Percentiles rank a stretch among this genome's conserved stretches.
phyloP scores from a whole-genome alignment of 164 flowering plant genomes.

The Warburgia ugandensis region DNA sequence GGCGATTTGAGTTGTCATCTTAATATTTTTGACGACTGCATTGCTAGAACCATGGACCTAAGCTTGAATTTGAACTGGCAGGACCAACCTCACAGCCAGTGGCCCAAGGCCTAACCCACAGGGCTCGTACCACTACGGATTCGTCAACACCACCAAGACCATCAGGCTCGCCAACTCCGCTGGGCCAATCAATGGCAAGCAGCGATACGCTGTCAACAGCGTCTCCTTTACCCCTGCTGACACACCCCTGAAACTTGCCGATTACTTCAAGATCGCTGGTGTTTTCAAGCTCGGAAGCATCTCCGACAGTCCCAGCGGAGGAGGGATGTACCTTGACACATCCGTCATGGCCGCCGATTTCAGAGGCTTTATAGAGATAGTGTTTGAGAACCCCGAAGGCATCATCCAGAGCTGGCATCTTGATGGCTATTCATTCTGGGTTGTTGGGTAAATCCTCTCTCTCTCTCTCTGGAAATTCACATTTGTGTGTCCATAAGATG shows the following conservation, averaged over 20 bases:
- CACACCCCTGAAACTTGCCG: slow-evolving; percentile 85
- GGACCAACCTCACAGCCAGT: slow-evolving; percentile 78
- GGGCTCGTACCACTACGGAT: slow-evolving; percentile 88
- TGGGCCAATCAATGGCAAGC: slow-evolving; percentile 41
- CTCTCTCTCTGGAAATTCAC: too few species aligned
- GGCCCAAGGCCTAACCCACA: slow-evolving; percentile 95
- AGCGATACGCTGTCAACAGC: slow-evolving; percentile 68
- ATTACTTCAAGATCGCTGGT: slow-evolving; percentile 60
- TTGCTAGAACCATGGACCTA: too few species aligned
- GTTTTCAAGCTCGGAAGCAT: slow-evolving; percentile 72
- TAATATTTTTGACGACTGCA: too few species aligned
- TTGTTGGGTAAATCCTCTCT: slow-evolving; percentile 55
- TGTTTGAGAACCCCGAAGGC: slow-evolving; percentile 64
- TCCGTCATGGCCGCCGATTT: slow-evolving; percentile 74
- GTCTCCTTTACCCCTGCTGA: slow-evolving; percentile 70
- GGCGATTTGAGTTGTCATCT: too few species aligned
- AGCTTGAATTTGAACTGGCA: too few species aligned
- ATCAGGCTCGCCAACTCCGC: slow-evolving; percentile 48
- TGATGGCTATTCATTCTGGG: slow-evolving; percentile 73
- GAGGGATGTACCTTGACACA: slow-evolving; percentile 35
- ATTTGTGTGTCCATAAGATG: too few species aligned
- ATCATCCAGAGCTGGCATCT: slow-evolving; percentile 72
- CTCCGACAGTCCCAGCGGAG: slow-evolving; percentile 35
- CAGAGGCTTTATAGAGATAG: slow-evolving; percentile 61
- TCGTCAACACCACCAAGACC: slow-evolving; percentile 43